These are phyloP conservation scores for Trametes maxima DNA, from an alignment of 768 basidiomycete species.

Conservation along the genomic window DNA sequence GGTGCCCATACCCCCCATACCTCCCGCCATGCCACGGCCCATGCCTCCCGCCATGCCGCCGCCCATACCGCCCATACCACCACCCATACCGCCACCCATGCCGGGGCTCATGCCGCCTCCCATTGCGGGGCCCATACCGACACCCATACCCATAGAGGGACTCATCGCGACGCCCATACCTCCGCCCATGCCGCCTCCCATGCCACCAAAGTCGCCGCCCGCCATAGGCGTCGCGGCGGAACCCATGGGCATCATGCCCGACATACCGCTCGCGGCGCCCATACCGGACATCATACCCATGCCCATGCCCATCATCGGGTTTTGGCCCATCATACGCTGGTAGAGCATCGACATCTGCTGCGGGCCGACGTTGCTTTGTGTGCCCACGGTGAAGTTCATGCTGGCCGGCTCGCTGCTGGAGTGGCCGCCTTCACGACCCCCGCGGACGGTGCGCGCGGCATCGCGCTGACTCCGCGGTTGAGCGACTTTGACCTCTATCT, in stretches of 20 bases:
- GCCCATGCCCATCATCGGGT: slow-evolving; percentile 35
- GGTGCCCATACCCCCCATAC: slow-evolving; percentile 29
- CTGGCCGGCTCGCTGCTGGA: slow-evolving; percentile 43
- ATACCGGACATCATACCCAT: slow-evolving; percentile 40
- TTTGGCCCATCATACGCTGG: slow-evolving; percentile 78
- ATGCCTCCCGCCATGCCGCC: slow-evolving; percentile 22
- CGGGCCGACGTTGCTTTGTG: slow-evolving; percentile 76
- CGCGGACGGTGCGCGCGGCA: slow-evolving; percentile 33
- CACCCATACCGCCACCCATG: slow-evolving; percentile 25
- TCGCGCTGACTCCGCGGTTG: slow-evolving; percentile 85
- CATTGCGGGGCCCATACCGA: slow-evolving; percentile 33
- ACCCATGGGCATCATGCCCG: slow-evolving; percentile 28
- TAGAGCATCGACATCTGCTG: slow-evolving; percentile 91
- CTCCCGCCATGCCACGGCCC: slow-evolving; percentile 25
- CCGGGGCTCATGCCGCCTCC: slow-evolving; percentile 47
- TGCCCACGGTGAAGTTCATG: slow-evolving; percentile 33
- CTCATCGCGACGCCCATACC: slow-evolving; percentile 27
- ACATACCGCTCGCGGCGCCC: slow-evolving; percentile 33
- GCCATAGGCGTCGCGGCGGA: slow-evolving; percentile 22
- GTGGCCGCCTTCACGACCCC: slow-evolving; percentile 18
- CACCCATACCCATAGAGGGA: slow-evolving; percentile 38
- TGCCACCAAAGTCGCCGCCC: slow-evolving; percentile 23
- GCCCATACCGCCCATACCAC: slow-evolving; percentile 25
- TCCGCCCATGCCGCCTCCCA: slow-evolving; percentile 24
- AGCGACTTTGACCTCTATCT: slow-evolving; percentile 97